These are phyloP conservation scores for Triticum turgidum DNA, from an alignment of 176 grass and related monocot species.

Conservation along the genomic window DNA sequence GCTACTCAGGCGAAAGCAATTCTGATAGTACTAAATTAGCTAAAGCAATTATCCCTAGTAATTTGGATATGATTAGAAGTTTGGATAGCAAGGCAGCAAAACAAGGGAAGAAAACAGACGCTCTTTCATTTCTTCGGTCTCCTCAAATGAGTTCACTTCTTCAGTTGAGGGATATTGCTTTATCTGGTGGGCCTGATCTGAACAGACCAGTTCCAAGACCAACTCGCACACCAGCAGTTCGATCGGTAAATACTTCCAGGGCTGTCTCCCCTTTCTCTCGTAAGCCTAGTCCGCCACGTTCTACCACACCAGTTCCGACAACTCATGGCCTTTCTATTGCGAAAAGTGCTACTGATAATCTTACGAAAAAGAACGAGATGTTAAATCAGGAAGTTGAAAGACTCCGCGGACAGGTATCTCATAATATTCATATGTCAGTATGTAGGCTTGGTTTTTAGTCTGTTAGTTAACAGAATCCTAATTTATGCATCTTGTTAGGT, in stretches of 20 bases:
- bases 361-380: constrained; percentile 80
- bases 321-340: constrained; percentile 77
- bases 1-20: constrained; percentile 59
- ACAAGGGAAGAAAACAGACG: constrained; percentile 62
- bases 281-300: constrained; percentile 78
- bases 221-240: constrained; percentile 50
- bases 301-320: constrained; percentile 79
- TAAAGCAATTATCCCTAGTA: constrained; percentile 62
- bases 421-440: constrained; percentile 25
- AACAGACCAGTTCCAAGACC: constrained; percentile 62
- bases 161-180: constrained; percentile 73
- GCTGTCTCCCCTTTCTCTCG: constrained; percentile 95
- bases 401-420: constrained; percentile 70
- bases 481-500: constrained; percentile 51
- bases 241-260: constrained; percentile 79
- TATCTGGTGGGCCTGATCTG: constrained; percentile 66
- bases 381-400: constrained; percentile 86
- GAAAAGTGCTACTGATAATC: constrained; percentile 64
- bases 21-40: constrained; percentile 47
- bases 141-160: constrained; percentile 78
- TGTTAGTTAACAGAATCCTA: not conserved
- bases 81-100: constrained; percentile 75
- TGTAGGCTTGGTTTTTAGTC: not conserved
- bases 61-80: constrained; percentile 86
- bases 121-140: constrained; percentile 50